A percentile compares a stretch with the other conserved stretches of the same genome.
These are phyloP conservation scores for Singerocomus inundabilis DNA, from an alignment of 1,284 basidiomycete species.

Conservation along the genomic window DNA sequence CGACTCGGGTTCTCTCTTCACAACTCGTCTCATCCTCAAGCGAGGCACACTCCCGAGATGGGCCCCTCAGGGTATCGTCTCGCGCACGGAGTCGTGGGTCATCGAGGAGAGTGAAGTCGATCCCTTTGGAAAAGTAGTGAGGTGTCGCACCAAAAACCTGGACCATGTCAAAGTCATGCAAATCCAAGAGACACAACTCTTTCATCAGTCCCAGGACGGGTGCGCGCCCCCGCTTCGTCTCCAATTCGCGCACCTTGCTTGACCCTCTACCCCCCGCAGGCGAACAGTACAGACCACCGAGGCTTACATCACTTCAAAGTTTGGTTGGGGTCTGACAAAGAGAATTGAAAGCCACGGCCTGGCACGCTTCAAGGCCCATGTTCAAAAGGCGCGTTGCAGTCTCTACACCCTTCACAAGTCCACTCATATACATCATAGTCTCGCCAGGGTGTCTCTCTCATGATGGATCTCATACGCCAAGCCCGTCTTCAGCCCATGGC, in stretches of 20 bases:
- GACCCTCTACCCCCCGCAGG: constrained; percentile 35
- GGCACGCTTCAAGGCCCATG: constrained; percentile 72
- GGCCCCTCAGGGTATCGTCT: constrained; percentile 80
- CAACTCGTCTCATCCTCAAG: constrained; percentile 91
- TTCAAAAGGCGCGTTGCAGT: constrained; percentile 58
- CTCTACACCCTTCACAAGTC: constrained; percentile 1
- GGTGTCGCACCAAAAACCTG: constrained; percentile 74
- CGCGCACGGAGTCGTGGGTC: constrained; percentile 80
- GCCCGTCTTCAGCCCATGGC: constrained; percentile 70
- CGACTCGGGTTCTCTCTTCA: constrained; percentile 74
- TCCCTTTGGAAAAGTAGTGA: constrained; percentile 65
- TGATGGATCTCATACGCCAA: constrained; percentile 71
- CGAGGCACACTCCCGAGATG: constrained; percentile 87
- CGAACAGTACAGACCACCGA: constrained; percentile 76
- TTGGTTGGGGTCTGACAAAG: constrained; percentile 82
- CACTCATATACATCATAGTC: constrained; percentile 49
- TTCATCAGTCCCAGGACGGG: constrained; percentile 65
- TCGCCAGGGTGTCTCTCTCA: constrained; percentile 75
- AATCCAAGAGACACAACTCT: constrained; percentile 69
- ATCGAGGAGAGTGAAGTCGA: constrained; percentile 91
- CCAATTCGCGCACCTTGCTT: constrained; percentile 7
- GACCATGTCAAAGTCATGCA: constrained; percentile 86
- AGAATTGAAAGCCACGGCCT: constrained; percentile 77
- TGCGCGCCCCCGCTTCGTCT: constrained; percentile 34
- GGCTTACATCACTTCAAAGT: constrained; percentile 71